A percentile compares a stretch with the other conserved stretches of the same genome.
Evolutionary conservation across 768 basidiomycete species (phyloP).

Genomic region (Trametes maxima): DNA sequence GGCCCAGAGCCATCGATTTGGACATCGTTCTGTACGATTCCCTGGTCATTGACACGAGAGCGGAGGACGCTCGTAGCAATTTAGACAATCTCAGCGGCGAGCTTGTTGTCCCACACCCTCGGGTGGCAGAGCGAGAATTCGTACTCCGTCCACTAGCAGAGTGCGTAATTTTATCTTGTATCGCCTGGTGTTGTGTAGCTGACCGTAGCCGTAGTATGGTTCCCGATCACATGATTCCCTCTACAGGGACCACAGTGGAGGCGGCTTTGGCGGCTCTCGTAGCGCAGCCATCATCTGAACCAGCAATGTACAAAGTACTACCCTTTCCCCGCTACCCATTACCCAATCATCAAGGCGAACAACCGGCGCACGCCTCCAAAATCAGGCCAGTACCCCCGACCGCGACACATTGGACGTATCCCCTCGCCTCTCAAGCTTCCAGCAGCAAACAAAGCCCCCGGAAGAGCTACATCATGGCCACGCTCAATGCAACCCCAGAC

Average conservation of each 20-base stretch:
- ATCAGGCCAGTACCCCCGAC: conserved; percentile 46
- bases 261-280: conserved; percentile 48
- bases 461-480: conserved; percentile 83
- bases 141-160: conserved; percentile 87
- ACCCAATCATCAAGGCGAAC: conserved; percentile 19
- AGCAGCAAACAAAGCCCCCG: conserved; percentile 9
- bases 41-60: conserved; percentile 58
- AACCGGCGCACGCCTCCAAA: conserved; percentile 8
- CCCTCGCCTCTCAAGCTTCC: conserved; percentile 27
- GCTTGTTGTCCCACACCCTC: conserved; percentile 83
- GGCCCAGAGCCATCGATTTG: conserved; percentile 88
- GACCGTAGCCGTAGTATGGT: conserved; percentile 63
- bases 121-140: conserved; percentile 85
- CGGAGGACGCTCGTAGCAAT: conserved; percentile 38
- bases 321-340: conserved; percentile 67
- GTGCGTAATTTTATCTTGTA: conserved; percentile 49
- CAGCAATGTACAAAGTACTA: conserved; percentile 70
- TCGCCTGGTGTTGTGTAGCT: background rate
- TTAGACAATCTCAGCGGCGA: conserved; percentile 63
- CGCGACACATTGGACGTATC: conserved; percentile 52
- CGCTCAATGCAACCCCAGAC: conserved; percentile 91
- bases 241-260: conserved; percentile 47
- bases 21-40: conserved; percentile 82
- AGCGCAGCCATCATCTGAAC: conserved; percentile 33
- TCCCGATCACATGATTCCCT: conserved; percentile 72